These are phyloP conservation scores for Cryptosporidium viatorum DNA, from an alignment of 169 alveolate genomes.

Conservation along the genomic window DNA sequence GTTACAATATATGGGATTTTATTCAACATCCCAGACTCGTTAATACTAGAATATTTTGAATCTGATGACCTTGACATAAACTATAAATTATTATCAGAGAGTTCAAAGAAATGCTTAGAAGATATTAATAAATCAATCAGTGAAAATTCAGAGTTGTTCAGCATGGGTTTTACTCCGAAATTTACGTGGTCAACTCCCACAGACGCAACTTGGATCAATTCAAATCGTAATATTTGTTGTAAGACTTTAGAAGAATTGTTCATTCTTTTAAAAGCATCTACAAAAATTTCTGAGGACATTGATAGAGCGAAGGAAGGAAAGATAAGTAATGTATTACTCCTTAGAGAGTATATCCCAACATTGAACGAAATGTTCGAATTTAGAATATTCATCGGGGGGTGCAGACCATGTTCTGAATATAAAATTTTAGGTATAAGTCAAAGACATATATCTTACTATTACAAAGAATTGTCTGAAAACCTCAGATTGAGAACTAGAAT, in stretches of 20 bases:
- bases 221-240: slow-evolving; percentile 34
- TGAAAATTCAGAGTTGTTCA: neutral
- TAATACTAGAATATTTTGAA: slow-evolving; percentile 47
- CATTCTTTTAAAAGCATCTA: slow-evolving; percentile 52
- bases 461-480: slow-evolving; percentile 16
- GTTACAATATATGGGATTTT: slow-evolving; percentile 18
- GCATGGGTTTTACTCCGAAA: slow-evolving; percentile 30
- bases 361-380: slow-evolving; percentile 36
- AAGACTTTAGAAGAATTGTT: slow-evolving; percentile 22
- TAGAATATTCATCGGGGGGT: slow-evolving; percentile 34
- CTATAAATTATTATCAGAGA: neutral
- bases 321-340: slow-evolving; percentile 3
- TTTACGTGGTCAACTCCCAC: slow-evolving; percentile 76
- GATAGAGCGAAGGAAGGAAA: slow-evolving; percentile 14
- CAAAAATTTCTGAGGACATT: slow-evolving; percentile 42
- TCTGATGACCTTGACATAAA: slow-evolving; percentile 8
- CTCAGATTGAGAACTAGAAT: neutral
- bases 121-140: neutral
- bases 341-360: slow-evolving; percentile 58
- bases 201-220: slow-evolving; percentile 64
- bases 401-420: neutral
- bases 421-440: slow-evolving; percentile 50
- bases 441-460: slow-evolving; percentile 23
- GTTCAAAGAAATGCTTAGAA: slow-evolving; percentile 43
- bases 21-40: slow-evolving; percentile 31